Evolutionary conservation across 805 yeast genomes (phyloP).

Genomic region (Zygotorulaspora chibaensis): DNA sequence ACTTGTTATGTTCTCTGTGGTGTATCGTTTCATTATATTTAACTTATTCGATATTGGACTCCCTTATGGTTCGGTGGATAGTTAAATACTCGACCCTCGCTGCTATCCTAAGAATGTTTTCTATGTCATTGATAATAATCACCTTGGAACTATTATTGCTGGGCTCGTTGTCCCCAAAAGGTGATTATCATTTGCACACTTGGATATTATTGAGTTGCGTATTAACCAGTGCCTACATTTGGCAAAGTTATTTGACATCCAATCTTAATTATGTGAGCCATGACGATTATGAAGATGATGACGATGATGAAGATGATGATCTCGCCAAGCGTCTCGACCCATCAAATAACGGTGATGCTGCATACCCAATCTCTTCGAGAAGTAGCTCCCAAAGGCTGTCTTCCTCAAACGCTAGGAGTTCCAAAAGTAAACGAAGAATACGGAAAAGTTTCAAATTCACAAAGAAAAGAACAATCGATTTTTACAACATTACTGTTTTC

Average conservation of each 20-base stretch:
- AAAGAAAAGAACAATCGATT: conserved; percentile 63
- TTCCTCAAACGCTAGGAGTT: conserved; percentile 3
- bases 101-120: conserved; percentile 79
- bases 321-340: background rate
- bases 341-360: conserved; percentile 1
- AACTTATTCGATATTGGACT: conserved; percentile 79
- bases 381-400: conserved; percentile 2
- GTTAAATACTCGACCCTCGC: conserved; percentile 86
- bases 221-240: conserved; percentile 71
- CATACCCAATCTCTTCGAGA: conserved; percentile 3
- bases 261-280: conserved; percentile 46
- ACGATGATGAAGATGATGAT: conserved; percentile 8
- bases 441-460: conserved; percentile 22
- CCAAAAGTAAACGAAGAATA: conserved; percentile 36
- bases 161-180: conserved; percentile 64
- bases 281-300: conserved; percentile 12
- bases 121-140: conserved; percentile 71
- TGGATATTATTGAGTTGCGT: conserved; percentile 91
- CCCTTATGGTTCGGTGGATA: conserved; percentile 89
- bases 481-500: conserved; percentile 85
- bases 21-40: conserved; percentile 83
- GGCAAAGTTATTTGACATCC: conserved; percentile 85
- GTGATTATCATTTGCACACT: conserved; percentile 72
- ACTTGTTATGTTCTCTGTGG: conserved; percentile 85
- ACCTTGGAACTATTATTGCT: conserved; percentile 65